A percentile compares a stretch with the other conserved stretches of the same genome.
Evolutionary conservation across 176 grass and related monocot genomes (phyloP).

Genomic region (Saccharum officinarum): DNA sequence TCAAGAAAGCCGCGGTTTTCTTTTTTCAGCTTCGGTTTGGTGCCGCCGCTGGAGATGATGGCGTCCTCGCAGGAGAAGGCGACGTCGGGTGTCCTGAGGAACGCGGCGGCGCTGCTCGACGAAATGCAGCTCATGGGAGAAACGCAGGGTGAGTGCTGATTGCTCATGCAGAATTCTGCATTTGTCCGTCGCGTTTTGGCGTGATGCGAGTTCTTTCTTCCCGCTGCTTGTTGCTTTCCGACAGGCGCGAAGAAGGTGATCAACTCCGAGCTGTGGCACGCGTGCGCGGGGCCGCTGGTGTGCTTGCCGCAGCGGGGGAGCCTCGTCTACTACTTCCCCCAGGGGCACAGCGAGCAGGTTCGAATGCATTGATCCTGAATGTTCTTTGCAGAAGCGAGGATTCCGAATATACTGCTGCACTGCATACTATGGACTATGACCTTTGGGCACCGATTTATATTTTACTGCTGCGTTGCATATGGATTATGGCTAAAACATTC

Average conservation of each 20-base stretch:
- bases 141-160: slow-evolving; percentile 46
- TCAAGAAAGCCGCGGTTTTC: not conserved
- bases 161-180: not conserved
- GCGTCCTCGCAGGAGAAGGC: slow-evolving; percentile 61
- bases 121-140: slow-evolving; percentile 97
- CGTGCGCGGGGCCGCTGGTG: slow-evolving; percentile 88
- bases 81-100: slow-evolving; percentile 52
- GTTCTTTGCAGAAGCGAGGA: not conserved
- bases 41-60: slow-evolving; percentile 24
- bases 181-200: not conserved
- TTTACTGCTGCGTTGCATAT: not conserved
- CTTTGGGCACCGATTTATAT: not conserved
- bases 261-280: slow-evolving; percentile 97
- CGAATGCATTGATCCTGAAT: not conserved
- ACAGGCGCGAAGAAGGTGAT: slow-evolving; percentile 82
- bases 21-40: not conserved
- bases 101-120: slow-evolving; percentile 73
- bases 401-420: not conserved
- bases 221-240: not conserved
- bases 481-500: not conserved
- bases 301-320: slow-evolving; percentile 82
- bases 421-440: not conserved
- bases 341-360: slow-evolving; percentile 99
- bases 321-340: slow-evolving; percentile 90
- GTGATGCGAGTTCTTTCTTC: not conserved